Conservation (phyloP, 352 stramenopile genomes). For the Blastocystis sp. region DNA sequence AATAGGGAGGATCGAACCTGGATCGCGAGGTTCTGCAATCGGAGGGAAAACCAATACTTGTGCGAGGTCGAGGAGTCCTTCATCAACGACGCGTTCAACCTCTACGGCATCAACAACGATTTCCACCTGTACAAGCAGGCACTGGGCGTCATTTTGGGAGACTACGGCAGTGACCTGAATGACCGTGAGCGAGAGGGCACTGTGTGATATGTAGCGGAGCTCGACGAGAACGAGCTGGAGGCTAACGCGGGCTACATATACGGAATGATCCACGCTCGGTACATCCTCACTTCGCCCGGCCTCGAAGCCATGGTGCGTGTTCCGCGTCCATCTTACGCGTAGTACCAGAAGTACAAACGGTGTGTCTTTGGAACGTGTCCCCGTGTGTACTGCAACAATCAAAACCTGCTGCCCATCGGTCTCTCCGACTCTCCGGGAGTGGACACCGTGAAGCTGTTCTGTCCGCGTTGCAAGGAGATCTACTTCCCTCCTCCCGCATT, state of each 20-base stretch:
- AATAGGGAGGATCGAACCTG: constrained; percentile 79
- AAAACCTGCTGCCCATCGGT: constrained; percentile 94
- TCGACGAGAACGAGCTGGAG: constrained; percentile 88
- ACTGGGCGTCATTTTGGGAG: constrained; percentile 94
- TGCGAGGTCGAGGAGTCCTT: constrained; percentile 96
- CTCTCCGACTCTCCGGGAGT: constrained; percentile 91
- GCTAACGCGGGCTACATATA: constrained; percentile 96
- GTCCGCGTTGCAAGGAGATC: constrained; percentile 79
- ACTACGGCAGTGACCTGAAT: constrained; percentile 76
- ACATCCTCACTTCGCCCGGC: constrained; percentile 97
- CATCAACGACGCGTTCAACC: constrained; percentile 99
- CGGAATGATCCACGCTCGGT: constrained; percentile 98
- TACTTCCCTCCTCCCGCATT: constrained; percentile 76
- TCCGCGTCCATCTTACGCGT: neutral
- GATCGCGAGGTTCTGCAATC: constrained; percentile 98
- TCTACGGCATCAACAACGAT: constrained; percentile 88
- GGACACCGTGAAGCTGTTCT: constrained; percentile 83
- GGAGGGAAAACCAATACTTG: constrained; percentile 98
- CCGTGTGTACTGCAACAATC: constrained; percentile 96
- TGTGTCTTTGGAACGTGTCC: constrained; percentile 96
- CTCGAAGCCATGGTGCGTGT: constrained; percentile 87
- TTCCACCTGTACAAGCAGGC: constrained; percentile 99
- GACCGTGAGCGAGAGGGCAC: neutral
- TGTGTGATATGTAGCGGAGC: constrained; percentile 42
- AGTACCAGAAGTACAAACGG: constrained; percentile 94